A percentile compares a stretch with the other conserved stretches of the same genome.
phyloP scores from a whole-genome alignment of 23 red algal genomes.

The Agarophyton chilense region DNA sequence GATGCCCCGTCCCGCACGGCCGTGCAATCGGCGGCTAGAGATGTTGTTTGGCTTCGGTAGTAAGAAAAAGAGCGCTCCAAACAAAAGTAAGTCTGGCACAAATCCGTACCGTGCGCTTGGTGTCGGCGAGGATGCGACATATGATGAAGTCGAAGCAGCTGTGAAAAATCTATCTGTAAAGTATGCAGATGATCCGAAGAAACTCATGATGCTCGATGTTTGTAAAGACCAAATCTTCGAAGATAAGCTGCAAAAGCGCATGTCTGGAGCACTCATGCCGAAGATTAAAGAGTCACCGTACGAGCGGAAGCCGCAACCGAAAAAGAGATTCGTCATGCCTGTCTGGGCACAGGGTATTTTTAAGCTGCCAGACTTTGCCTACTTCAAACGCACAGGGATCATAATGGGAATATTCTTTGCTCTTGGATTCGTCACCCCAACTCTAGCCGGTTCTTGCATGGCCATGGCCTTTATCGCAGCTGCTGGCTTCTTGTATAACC shows the following conservation, averaged over 20 bases:
- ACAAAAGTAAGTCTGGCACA: constrained; percentile 37
- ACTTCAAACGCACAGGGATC: constrained; percentile 74
- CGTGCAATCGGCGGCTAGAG: not conserved
- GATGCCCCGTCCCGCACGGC: not conserved
- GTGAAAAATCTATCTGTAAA: constrained; percentile 85
- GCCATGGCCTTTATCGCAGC: constrained; percentile 89
- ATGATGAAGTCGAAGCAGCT: constrained; percentile 94
- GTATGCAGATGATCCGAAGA: constrained; percentile 92
- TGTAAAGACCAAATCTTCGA: constrained; percentile 96
- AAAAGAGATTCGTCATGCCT: constrained; percentile 84
- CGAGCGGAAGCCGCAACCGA: constrained; percentile 71
- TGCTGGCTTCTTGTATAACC: constrained; percentile 93
- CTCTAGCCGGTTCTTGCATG: constrained; percentile 81
- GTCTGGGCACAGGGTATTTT: constrained; percentile 72
- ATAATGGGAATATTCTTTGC: constrained; percentile 86
- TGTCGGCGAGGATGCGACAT: constrained; percentile 90
- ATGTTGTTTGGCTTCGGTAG: constrained; percentile 81
- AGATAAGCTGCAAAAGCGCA: constrained; percentile 88
- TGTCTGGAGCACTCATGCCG: constrained; percentile 71
- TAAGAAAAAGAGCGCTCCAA: constrained; percentile 57
- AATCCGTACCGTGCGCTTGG: constrained; percentile 94
- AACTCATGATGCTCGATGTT: constrained; percentile 92
- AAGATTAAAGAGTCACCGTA: constrained; percentile 89
- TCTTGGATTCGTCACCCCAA: constrained; percentile 82
- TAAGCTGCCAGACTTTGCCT: constrained; percentile 77